A percentile compares a stretch with the other conserved stretches of the same genome.
Conservation (phyloP, 305 asterid species). For the Fraxinus velutina region DNA sequence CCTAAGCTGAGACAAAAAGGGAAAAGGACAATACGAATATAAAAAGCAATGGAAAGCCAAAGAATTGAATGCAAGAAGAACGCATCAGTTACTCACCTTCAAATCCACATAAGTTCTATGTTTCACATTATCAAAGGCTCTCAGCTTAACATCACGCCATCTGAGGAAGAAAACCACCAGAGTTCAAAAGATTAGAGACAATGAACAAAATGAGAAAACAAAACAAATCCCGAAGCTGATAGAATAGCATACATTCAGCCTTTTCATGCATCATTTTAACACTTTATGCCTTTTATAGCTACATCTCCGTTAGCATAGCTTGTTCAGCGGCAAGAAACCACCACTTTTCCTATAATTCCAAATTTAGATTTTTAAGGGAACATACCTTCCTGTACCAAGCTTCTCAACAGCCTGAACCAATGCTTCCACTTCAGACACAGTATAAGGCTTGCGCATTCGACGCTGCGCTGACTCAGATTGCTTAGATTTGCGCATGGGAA, state of each 20-base stretch:
- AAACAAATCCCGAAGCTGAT: not conserved
- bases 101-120: constrained; percentile 91
- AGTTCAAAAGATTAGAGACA: not conserved
- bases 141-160: constrained; percentile 93
- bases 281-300: not conserved
- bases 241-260: not conserved
- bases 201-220: not conserved
- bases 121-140: constrained; percentile 77
- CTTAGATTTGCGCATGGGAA: constrained; percentile 62
- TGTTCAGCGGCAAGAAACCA: not conserved
- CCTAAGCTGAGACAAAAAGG: not conserved
- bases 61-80: not conserved
- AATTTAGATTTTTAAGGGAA: not conserved
- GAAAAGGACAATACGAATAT: not conserved
- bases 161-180: constrained; percentile 36
- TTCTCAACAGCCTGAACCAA: constrained; percentile 95
- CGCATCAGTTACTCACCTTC: constrained; percentile 49
- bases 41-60: not conserved
- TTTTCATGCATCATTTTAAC: not conserved
- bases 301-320: not conserved
- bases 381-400: constrained; percentile 95
- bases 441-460: constrained; percentile 84
- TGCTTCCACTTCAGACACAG: constrained; percentile 93
- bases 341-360: not conserved
- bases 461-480: constrained; percentile 78